phyloP scores from a whole-genome alignment of 2,329 filamentous ascomycete genomes.

The Scedosporium apiospermum region DNA sequence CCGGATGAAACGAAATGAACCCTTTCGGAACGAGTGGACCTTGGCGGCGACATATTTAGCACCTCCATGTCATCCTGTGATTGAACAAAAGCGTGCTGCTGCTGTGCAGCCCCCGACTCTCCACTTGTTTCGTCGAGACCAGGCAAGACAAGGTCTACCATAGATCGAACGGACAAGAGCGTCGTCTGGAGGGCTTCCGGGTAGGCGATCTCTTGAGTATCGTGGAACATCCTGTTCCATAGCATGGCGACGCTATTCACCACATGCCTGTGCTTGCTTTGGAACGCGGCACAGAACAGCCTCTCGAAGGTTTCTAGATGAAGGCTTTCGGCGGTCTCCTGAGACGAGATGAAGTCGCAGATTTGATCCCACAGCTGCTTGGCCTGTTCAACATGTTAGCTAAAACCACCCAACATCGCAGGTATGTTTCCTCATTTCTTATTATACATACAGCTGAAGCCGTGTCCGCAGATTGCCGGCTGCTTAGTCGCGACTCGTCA shows the following conservation, averaged over 20 bases:
- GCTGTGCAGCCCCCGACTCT: slow-evolving; percentile 27
- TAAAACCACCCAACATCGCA: not conserved
- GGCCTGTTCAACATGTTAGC: slow-evolving; percentile 28
- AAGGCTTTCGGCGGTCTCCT: slow-evolving; percentile 25
- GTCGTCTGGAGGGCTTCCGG: slow-evolving; percentile 53
- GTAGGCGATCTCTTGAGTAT: slow-evolving; percentile 50
- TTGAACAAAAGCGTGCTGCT: slow-evolving; percentile 32
- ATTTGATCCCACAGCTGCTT: slow-evolving; percentile 41
- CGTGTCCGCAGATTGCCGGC: slow-evolving; percentile 3
- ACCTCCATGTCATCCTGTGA: slow-evolving; percentile 33
- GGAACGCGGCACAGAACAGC: slow-evolving; percentile 46
- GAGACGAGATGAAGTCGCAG: slow-evolving; percentile 26
- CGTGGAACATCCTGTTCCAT: slow-evolving; percentile 66
- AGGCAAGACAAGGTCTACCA: slow-evolving; percentile 37
- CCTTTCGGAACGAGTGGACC: slow-evolving; percentile 3
- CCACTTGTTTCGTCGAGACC: slow-evolving; percentile 22
- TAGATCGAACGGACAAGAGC: slow-evolving; percentile 49
- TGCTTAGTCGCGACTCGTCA: slow-evolving; percentile 24
- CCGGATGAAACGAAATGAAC: slow-evolving; percentile 1
- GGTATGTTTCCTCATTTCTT: not conserved
- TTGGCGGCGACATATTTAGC: slow-evolving; percentile 14
- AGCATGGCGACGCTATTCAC: slow-evolving; percentile 39
- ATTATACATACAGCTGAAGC: slow-evolving; percentile 2
- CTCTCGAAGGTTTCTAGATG: slow-evolving; percentile 45
- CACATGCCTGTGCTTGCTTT: slow-evolving; percentile 44